A percentile compares a stretch with the other conserved stretches of the same genome.
phyloP scores from a whole-genome alignment of 164 flowering plant species.

The Kalanchoe fedtschenkoi region DNA sequence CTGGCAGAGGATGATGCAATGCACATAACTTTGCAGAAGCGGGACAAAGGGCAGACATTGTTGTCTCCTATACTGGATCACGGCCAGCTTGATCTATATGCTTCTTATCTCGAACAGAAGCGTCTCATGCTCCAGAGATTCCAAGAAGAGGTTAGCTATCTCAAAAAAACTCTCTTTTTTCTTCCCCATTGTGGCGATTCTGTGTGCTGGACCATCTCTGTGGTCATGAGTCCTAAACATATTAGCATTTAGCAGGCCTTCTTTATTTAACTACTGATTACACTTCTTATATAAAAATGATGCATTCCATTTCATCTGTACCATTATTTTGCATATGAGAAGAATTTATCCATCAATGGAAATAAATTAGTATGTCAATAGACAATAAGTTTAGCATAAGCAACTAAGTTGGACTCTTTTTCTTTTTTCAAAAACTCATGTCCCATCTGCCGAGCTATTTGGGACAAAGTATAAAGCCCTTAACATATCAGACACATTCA shows the following conservation, averaged over 20 bases:
- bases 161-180: not conserved
- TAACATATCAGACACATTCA: not conserved
- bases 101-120: slow-evolving; percentile 77
- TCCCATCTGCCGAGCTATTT: not conserved
- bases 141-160: slow-evolving; percentile 68
- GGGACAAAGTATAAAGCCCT: not conserved
- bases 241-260: too few relatives aligned
- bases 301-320: too few relatives aligned
- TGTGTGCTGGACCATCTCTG: not conserved
- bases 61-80: slow-evolving; percentile 75
- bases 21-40: slow-evolving; percentile 82
- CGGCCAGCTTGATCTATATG: slow-evolving; percentile 73
- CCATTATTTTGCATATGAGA: too few relatives aligned
- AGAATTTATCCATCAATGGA: not conserved
- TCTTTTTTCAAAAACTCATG: not conserved
- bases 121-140: slow-evolving; percentile 93
- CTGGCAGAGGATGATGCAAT: slow-evolving; percentile 71
- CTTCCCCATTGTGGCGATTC: not conserved
- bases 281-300: not conserved
- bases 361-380: not conserved
- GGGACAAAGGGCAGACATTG: slow-evolving; percentile 93
- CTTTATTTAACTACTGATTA: not conserved
- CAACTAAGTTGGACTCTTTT: not conserved
- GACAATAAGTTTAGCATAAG: not conserved
- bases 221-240: too few relatives aligned